Percentiles rank a stretch among this genome's conserved stretches.
phyloP scores from a whole-genome alignment of 345 rosid genomes.

The Citrus australasica region DNA sequence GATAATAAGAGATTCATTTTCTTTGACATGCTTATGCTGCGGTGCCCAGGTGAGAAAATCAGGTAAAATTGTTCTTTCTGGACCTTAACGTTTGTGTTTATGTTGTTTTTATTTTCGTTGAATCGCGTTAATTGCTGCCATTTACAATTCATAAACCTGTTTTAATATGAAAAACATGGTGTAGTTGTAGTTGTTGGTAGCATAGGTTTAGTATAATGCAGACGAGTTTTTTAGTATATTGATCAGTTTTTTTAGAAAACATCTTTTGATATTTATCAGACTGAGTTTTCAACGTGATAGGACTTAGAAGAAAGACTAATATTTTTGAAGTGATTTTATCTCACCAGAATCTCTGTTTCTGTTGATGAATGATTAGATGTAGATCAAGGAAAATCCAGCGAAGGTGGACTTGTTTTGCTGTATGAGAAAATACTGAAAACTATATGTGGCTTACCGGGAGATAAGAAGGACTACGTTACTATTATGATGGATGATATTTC shows the following conservation, averaged over 20 bases:
- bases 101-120: background rate
- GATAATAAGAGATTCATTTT: conserved; percentile 57
- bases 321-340: background rate
- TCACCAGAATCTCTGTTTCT: background rate
- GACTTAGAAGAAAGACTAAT: background rate
- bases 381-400: conserved; percentile 30
- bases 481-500: conserved; percentile 87
- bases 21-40: conserved; percentile 63
- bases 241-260: background rate
- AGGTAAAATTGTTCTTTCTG: conserved; percentile 32
- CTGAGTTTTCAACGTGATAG: background rate
- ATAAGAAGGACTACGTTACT: conserved; percentile 39
- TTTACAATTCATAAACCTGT: background rate
- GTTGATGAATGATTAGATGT: conserved; percentile 34
- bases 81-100: background rate
- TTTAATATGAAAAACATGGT: no score
- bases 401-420: conserved; percentile 45
- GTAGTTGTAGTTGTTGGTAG: background rate
- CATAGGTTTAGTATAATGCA: background rate
- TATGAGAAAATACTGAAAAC: conserved; percentile 52
- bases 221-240: background rate
- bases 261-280: background rate
- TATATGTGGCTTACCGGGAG: conserved; percentile 36
- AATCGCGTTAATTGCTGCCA: background rate
- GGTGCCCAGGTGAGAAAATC: conserved; percentile 72